Conservation (phyloP, 1,284 basidiomycete species). For the Ceratobasidium sp. region DNA sequence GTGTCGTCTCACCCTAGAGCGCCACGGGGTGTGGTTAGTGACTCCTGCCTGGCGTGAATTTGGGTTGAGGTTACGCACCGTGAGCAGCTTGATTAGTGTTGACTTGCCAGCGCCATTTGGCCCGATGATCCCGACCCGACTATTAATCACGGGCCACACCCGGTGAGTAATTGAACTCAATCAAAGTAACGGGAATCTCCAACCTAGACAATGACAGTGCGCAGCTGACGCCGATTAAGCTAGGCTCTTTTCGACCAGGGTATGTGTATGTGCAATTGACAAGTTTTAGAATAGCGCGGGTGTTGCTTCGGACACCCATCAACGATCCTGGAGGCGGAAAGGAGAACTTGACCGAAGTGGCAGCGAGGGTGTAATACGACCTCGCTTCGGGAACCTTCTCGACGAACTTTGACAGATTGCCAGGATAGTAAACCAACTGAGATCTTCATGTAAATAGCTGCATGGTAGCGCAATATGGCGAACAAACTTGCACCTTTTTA, state of each 20-base stretch:
- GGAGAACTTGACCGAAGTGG: conserved; percentile 94
- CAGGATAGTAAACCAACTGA: conserved; percentile 93
- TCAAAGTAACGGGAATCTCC: conserved; percentile 50
- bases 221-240: conserved; percentile 89
- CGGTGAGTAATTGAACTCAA: conserved; percentile 26
- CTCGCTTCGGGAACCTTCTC: conserved; percentile 93
- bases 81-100: conserved; percentile 97
- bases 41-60: conserved; percentile 8
- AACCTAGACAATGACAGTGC: conserved; percentile 91
- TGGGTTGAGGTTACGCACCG: conserved; percentile 63
- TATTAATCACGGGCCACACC: conserved; percentile 52
- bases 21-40: conserved; percentile 26
- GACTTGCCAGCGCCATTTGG: conserved; percentile 95
- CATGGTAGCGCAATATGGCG: conserved; percentile 29
- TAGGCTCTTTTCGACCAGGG: conserved; percentile 86
- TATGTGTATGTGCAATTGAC: conserved; percentile 95
- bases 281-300: conserved; percentile 96
- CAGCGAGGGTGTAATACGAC: conserved; percentile 97
- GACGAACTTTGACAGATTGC: conserved; percentile 94
- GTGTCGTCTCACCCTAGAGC: conserved; percentile 87
- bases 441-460: conserved; percentile 40
- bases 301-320: conserved; percentile 97
- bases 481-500: conserved; percentile 75
- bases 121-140: conserved; percentile 90
- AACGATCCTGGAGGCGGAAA: conserved; percentile 97